Conservation (phyloP, 1,284 basidiomycete species). For the Spongiforma sp. region DNA sequence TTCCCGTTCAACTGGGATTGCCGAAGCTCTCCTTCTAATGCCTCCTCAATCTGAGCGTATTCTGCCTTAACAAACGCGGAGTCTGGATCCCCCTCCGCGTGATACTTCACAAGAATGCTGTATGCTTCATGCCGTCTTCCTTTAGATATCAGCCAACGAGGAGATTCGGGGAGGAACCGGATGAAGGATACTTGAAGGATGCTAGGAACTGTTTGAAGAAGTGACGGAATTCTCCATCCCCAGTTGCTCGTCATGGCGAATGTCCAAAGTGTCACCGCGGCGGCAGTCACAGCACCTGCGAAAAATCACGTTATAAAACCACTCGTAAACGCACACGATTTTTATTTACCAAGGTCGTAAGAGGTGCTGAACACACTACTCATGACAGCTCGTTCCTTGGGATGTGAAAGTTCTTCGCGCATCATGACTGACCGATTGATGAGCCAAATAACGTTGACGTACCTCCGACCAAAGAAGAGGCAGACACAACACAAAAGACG, state of each 20-base stretch:
- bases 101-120: conserved; percentile 20
- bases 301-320: neutral
- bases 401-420: conserved; percentile 3
- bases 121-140: conserved; percentile 49
- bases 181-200: conserved; percentile 52
- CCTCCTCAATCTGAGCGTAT: conserved; percentile 56
- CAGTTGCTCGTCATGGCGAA: conserved; percentile 53
- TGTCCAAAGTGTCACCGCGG: conserved; percentile 50
- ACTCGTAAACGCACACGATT: neutral
- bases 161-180: conserved; percentile 60
- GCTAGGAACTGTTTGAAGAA: conserved; percentile 58
- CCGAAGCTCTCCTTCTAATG: conserved; percentile 23
- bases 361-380: neutral
- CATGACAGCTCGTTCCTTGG: conserved; percentile 21
- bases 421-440: neutral
- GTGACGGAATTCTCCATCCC: conserved; percentile 61
- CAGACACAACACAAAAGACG: conserved; percentile 19
- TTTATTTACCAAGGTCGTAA: neutral
- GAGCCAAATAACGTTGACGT: neutral
- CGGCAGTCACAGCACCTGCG: conserved; percentile 19
- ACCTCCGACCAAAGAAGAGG: conserved; percentile 27
- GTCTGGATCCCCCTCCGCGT: conserved; percentile 19
- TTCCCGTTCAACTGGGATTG: neutral
- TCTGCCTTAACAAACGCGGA: conserved; percentile 23
- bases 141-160: conserved; percentile 63